Evolutionary conservation across 352 stramenopile genomes (phyloP), one percentile per base, ranked within the genome.

Genomic region (Thraustochytrium striatum): DNA sequence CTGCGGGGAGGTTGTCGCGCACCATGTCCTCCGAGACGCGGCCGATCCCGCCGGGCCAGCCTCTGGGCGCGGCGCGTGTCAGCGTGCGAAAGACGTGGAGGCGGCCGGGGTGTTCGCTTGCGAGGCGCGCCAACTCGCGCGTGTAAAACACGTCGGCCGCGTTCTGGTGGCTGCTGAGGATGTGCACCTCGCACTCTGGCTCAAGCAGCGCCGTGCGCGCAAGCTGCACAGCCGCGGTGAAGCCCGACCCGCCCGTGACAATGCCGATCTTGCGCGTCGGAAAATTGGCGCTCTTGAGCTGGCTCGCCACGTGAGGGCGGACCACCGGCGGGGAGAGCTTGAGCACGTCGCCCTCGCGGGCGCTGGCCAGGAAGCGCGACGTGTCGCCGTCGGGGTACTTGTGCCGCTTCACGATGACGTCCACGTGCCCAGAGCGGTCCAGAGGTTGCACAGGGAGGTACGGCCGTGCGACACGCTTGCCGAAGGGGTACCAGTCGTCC

Each of bases 381-480:
- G 65, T 61, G 65, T 75, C 65, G 32, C 65, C 65, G 25, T 61
- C 52, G 8, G 65, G 65, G 41, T 62, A 75, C 65, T 39, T 39
- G 36, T 75, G 61, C 5, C 41, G 58, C 47, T 72, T 75, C 8
- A 75, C 65, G 50, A 75, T 75, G 36, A 75, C 39, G 65, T 75
- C 65, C 65, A 75, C 50, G 32, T 75, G 65, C 2, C 65, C 65
- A 8, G 43, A 5, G 16, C 52, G 28, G 25, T 75, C 52, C 16
- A 75, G 65, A 11, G 65, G 65, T 9, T 75, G 65, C 11, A 75
- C 41, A 39, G 65, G 65, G 25, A 75, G 43, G 65, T 75, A 75
- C 11, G 65, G 5, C 11, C 65, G 32, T 7, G 7, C 11, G 3
- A 75, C 21, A 5, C 44, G 44, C 52, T 75, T 75, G 11, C 65